Evolutionary conservation across 2,329 filamentous ascomycete genomes (phyloP).

Genomic region (Gaeumannomyces tritici): DNA sequence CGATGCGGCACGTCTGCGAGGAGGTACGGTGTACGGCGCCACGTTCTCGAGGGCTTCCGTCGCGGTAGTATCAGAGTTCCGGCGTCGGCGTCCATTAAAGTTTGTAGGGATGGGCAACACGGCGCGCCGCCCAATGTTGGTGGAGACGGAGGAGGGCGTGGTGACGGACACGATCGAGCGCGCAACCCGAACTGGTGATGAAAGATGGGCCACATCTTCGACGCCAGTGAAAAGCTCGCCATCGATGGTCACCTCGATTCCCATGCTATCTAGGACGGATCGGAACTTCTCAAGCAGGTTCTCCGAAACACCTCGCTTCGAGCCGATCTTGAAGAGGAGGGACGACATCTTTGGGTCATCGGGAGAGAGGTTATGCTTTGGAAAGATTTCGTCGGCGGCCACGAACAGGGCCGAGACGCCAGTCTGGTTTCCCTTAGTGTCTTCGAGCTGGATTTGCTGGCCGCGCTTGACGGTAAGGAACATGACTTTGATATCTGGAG

Average conservation of each 20-base stretch:
- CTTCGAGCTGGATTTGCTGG: slow-evolving; percentile 48
- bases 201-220: background rate
- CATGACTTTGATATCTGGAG: slow-evolving; percentile 67
- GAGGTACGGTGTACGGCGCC: background rate
- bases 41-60: background rate
- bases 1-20: background rate
- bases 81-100: background rate
- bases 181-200: background rate
- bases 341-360: slow-evolving; percentile 62
- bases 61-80: background rate
- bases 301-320: slow-evolving; percentile 44
- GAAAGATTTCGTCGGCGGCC: slow-evolving; percentile 71
- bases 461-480: slow-evolving; percentile 68
- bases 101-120: background rate
- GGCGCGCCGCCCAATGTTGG: background rate
- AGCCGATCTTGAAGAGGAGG: slow-evolving; percentile 71
- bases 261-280: slow-evolving; percentile 56
- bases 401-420: slow-evolving; percentile 71
- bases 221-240: background rate
- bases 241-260: slow-evolving; percentile 1
- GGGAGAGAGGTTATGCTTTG: slow-evolving; percentile 57
- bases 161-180: background rate
- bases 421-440: slow-evolving; percentile 51
- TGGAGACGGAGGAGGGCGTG: background rate
- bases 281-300: slow-evolving; percentile 60